These are phyloP conservation scores for Rubia balearica DNA, from an alignment of 305 asterid genomes.

Conservation along the genomic window DNA sequence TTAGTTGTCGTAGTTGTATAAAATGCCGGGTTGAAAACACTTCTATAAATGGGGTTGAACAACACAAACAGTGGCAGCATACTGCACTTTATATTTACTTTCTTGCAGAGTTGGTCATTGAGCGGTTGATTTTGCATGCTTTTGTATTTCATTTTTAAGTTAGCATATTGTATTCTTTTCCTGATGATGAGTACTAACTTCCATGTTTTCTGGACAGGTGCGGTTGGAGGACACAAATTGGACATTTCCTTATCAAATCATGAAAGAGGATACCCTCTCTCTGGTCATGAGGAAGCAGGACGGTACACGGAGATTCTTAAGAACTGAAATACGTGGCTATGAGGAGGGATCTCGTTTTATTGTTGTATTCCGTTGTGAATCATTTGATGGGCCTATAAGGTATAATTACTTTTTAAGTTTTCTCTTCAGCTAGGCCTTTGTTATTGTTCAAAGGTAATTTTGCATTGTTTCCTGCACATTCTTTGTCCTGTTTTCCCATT, in stretches of 20 bases:
- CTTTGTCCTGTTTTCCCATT: conserved; percentile 15
- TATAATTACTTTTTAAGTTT: conserved; percentile 18
- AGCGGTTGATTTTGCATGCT: background rate
- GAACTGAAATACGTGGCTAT: conserved; percentile 90
- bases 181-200: conserved; percentile 5
- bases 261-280: conserved; percentile 77
- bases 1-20: background rate
- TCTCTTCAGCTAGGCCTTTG: background rate
- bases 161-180: background rate
- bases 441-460: conserved; percentile 15
- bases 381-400: conserved; percentile 85
- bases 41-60: background rate
- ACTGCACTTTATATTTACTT: background rate
- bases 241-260: conserved; percentile 85
- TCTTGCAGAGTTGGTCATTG: background rate
- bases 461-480: conserved; percentile 4
- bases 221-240: conserved; percentile 76
- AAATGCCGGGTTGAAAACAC: background rate
- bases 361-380: conserved; percentile 87
- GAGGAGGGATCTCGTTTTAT: conserved; percentile 98
- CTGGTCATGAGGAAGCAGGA: conserved; percentile 59
- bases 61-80: background rate
- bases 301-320: conserved; percentile 49
- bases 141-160: background rate
- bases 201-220: conserved; percentile 41